Evolutionary conservation across 768 basidiomycete species (phyloP).

Genomic region (Lactarius hatsudake): DNA sequence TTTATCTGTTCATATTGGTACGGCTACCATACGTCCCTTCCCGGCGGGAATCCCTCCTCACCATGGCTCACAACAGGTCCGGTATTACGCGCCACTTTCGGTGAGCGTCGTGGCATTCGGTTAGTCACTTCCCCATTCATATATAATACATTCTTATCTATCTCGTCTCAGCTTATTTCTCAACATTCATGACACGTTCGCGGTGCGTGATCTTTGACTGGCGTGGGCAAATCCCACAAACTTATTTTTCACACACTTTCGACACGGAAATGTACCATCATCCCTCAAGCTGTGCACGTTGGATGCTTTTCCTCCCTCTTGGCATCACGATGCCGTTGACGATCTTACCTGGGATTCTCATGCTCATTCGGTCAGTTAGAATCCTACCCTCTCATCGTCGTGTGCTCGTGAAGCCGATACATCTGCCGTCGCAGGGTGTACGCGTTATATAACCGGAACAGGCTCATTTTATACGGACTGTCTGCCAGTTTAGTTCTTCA

Average conservation of each 20-base stretch:
- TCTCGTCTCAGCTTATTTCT: conserved; percentile 19
- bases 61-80: conserved; percentile 7
- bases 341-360: conserved; percentile 24
- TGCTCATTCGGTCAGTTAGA: conserved; percentile 25
- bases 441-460: conserved; percentile 26
- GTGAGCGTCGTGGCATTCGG: conserved; percentile 24
- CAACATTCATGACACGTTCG: conserved; percentile 25
- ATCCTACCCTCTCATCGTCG: not conserved
- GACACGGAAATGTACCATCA: not conserved
- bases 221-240: not conserved
- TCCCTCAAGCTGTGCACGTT: conserved; percentile 16
- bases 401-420: not conserved
- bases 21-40: not conserved
- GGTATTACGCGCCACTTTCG: conserved; percentile 24
- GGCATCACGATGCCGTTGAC: conserved; percentile 25
- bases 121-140: conserved; percentile 1
- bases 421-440: conserved; percentile 20
- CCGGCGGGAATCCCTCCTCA: not conserved
- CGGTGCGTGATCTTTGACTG: conserved; percentile 14
- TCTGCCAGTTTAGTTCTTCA: conserved; percentile 17
- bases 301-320: conserved; percentile 27
- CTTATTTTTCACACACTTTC: not conserved
- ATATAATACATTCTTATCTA: not conserved
- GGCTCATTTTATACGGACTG: conserved; percentile 18
- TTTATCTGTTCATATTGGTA: conserved; percentile 26